A percentile compares a stretch with the other conserved stretches of the same genome.
These are phyloP conservation scores for Orbilia ellipsospora DNA, from an alignment of 2,329 filamentous ascomycete species.

Conservation along the genomic window DNA sequence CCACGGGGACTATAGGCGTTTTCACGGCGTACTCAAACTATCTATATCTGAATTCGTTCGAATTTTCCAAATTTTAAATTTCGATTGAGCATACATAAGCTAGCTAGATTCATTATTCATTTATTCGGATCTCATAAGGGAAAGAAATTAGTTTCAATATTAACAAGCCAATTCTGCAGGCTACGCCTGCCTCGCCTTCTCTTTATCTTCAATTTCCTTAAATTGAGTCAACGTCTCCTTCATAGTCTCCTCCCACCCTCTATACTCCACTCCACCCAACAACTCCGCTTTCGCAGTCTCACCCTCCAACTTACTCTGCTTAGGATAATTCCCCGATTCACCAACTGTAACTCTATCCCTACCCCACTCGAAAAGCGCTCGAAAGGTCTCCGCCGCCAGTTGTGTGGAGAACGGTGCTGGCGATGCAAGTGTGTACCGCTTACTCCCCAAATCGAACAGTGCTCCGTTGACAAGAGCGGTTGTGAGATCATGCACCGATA, in stretches of 20 bases:
- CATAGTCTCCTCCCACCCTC: constrained; percentile 62
- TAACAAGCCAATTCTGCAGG: background rate
- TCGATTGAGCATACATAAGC: too few species aligned
- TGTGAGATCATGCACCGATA: constrained; percentile 66
- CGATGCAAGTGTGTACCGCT: constrained; percentile 63
- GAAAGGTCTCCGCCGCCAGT: constrained; percentile 64
- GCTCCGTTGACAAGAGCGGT: constrained; percentile 65
- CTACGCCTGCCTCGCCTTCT: constrained; percentile 38
- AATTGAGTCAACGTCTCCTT: constrained; percentile 61
- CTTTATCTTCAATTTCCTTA: constrained; percentile 58
- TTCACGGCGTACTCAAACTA: background rate
- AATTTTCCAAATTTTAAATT: background rate
- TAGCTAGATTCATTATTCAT: too few species aligned
- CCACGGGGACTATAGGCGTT: constrained; percentile 8
- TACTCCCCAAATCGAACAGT: constrained; percentile 61
- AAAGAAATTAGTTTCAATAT: too few species aligned
- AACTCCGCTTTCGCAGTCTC: constrained; percentile 63
- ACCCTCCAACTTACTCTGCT: constrained; percentile 64
- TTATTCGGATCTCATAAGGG: too few species aligned
- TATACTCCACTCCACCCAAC: constrained; percentile 61
- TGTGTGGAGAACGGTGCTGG: constrained; percentile 66
- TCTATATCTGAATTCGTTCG: background rate
- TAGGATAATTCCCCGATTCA: constrained; percentile 61
- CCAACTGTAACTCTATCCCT: constrained; percentile 60
- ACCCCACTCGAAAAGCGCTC: constrained; percentile 63